A percentile compares a stretch with the other conserved stretches of the same genome.
Conservation (phyloP, 192 early-diverging fungal species). For the Spinellus fusiger region DNA sequence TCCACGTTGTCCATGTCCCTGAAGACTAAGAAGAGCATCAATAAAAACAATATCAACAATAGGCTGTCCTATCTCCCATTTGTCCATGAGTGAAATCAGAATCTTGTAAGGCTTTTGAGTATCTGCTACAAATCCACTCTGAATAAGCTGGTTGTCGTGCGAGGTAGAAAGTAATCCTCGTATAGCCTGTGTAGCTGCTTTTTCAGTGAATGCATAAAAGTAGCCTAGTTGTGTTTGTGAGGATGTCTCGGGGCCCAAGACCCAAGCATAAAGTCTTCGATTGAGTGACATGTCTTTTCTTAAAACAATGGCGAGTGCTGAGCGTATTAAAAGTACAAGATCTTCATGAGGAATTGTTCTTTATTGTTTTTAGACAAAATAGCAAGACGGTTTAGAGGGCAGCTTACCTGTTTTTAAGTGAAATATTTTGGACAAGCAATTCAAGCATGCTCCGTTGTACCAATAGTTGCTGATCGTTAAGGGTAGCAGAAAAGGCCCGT, state of each 20-base stretch:
- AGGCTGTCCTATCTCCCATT: conserved; percentile 73
- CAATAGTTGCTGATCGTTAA: conserved; percentile 69
- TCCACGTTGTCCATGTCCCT: conserved; percentile 40
- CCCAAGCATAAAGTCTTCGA: conserved; percentile 86
- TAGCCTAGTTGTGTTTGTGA: conserved; percentile 38
- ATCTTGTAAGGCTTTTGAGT: conserved; percentile 69
- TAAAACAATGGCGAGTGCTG: conserved; percentile 76
- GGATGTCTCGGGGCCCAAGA: conserved; percentile 48
- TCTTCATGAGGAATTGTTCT: conserved; percentile 61
- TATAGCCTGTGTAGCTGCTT: conserved; percentile 48
- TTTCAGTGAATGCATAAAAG: conserved; percentile 49
- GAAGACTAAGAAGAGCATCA: conserved; percentile 64
- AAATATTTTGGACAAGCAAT: conserved; percentile 69
- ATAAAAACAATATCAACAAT: conserved; percentile 68
- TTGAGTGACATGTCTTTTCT: conserved; percentile 94
- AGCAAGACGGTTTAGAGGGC: no score
- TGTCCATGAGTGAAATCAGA: conserved; percentile 82
- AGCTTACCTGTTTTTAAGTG: conserved; percentile 52
- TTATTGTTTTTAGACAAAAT: not conserved
- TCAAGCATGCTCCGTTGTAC: conserved; percentile 83
- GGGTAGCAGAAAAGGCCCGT: conserved; percentile 64
- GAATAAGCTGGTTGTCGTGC: not conserved
- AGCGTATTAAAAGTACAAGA: conserved; percentile 56
- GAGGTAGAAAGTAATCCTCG: conserved; percentile 39
- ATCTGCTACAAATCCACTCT: conserved; percentile 19